Base-by-base conservation (phyloP, 148 eudicot genomes). In the Chenopodium album region DNA sequence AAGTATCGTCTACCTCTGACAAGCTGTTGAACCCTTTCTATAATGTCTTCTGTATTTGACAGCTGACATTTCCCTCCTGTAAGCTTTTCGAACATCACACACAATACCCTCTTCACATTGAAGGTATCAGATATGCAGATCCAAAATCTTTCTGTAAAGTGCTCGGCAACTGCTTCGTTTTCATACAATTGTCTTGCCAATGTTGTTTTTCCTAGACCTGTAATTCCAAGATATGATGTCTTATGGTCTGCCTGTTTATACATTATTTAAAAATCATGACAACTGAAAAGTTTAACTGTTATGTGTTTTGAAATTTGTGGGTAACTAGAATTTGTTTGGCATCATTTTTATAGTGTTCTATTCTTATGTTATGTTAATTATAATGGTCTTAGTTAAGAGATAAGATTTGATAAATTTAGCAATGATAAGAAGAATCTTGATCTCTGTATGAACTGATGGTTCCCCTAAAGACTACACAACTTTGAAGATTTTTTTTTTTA, bases 131-230 rank as follows among this genome's bases (percentile, higher is more conserved):
- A 77, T 77, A 77, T 69, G 29, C 71, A 64, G 6, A 77, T 77
- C 80, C 80, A 77, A 64, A 77, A 77, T 52, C 71, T 77, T 77
- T 65, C 71, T 23, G 59, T 20, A 26, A 41, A 77, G 44, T 65
- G 71, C 26, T 77, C 71, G 4, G 22, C 65, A 23, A 77, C 52
- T 77, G 71, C 70, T 44, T 48, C 56, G 65, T 64, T 44, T 14
- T 50, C 23, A 52, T 77, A 77, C 71, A 77, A 16, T 31, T 77
- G 71, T 12, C 80, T 64, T 34, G 71, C 80, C 71, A 77, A 46
- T 77, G 80, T 77, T 23, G 80, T 77, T 77, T 77, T 77, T 77
- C 80, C 80, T 41, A 77, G 80, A 46, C 80, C 80, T 77, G 71
- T 77, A 64, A 64, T 22, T 50, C 44, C 20, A 77, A 77, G 41